Conservation (phyloP, 129 eudicot species). For the Daucus carota region DH1_v3.0 NC_030387.2:14886501-14887000, state of each 20-base stretch:
- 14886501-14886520: background rate
- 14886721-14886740: constrained; percentile 34
- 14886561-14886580: background rate
- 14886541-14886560: background rate
- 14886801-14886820: constrained; percentile 22
- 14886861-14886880: constrained; percentile 30
- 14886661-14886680: background rate
- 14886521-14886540: background rate
- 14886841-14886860: constrained; percentile 37
- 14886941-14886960: constrained; percentile 37
- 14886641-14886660: constrained; percentile 14
- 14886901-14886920: constrained; percentile 44
- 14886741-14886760: constrained; percentile 24
- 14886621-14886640: constrained; percentile 4
- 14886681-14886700: constrained; percentile 30
- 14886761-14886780: constrained; percentile 22
- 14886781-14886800: constrained; percentile 34
- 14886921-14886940: constrained; percentile 28
- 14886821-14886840: constrained; percentile 33
- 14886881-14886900: constrained; percentile 43
- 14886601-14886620: background rate
- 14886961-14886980: constrained; percentile 56
- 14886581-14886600: constrained; percentile 4
- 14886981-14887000: constrained; percentile 46
- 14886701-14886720: constrained; percentile 36